These are phyloP conservation scores for Glarea lozoyensis DNA, from an alignment of 495 filamentous ascomycete species.

Conservation along the genomic window DNA sequence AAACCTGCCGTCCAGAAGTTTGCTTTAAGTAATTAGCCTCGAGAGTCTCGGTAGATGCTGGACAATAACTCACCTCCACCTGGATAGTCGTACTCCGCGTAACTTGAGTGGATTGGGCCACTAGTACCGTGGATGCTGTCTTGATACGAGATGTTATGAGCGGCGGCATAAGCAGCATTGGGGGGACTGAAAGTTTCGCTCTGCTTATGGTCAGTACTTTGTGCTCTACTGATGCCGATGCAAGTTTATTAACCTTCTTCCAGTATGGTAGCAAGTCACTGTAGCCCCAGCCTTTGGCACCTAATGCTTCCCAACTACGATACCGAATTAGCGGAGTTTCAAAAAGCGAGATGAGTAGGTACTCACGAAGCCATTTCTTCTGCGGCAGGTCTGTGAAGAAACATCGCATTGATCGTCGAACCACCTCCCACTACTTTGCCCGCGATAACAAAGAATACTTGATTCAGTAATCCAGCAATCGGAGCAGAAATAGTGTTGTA, in stretches of 20 bases:
- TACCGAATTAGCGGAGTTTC: no score
- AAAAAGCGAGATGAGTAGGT: no score
- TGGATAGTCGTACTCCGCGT: constrained; percentile 1
- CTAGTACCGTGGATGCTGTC: constrained; percentile 20
- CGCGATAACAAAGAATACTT: constrained; percentile 33
- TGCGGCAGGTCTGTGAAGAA: constrained; percentile 22
- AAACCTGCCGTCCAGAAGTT: constrained; percentile 2
- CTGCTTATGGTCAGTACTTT: neutral
- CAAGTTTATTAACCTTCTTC: constrained; percentile 22
- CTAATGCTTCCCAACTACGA: constrained; percentile 14
- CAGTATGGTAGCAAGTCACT: constrained; percentile 11
- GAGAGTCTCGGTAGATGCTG: neutral
- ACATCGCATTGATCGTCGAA: constrained; percentile 42
- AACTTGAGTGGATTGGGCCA: constrained; percentile 22
- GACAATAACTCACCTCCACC: neutral
- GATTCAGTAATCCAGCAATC: constrained; percentile 27
- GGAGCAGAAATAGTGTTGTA: neutral
- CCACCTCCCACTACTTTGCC: constrained; percentile 49
- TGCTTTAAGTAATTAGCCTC: neutral
- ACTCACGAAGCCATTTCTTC: constrained; percentile 16
- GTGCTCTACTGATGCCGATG: neutral
- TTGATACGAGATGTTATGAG: constrained; percentile 23
- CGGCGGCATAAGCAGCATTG: constrained; percentile 21
- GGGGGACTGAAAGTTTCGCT: constrained; percentile 6
- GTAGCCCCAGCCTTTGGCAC: constrained; percentile 13